Evolutionary conservation across 768 basidiomycete genomes (phyloP), one percentile per base, ranked within the genome.

Genomic region (Mycena leptocephala): DNA sequence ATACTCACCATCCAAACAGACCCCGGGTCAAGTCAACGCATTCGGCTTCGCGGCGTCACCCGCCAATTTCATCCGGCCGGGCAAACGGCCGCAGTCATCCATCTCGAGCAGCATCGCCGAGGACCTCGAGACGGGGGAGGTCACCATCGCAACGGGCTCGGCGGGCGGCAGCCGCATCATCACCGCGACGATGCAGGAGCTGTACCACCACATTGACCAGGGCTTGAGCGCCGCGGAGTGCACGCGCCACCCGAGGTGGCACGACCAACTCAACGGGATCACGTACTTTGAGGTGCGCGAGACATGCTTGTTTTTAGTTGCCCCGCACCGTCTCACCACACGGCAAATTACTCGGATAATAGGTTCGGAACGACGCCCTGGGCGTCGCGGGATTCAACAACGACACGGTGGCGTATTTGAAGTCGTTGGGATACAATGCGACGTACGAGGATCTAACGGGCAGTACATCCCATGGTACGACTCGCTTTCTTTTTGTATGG

Each of bases 41-140:
- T 87, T 87, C 72, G 87, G 87, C 2, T 87, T 86, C 77, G 79
- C 80, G 11, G 80, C 87, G 13, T 83, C 82, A 5, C 87, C 87
- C 0, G 79, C 80, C 61, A 87, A 87, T 79, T 85, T 78, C 51
- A 86, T 86, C 70, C 63, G 59, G 16, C 80, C 78, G 6, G 69
- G 48, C 22, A 78, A 88, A 74, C 81, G 86, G 24, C 86, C 86
- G 1, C 84, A 82, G 62, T 81, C 80, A 8, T 81, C 80, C 20
- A 84, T 83, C 66, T 66, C 82, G 8, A 83, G 83, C 26, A 82
- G 81, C 26, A 85, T 88, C 67, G 85, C 83, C 9, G 87, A 88
- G 71, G 81, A 86, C 70, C 79, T 83, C 33, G 74, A 79, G 0
- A 82, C 80, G 0, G 86, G 86, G 5, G 80, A 84, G 61, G 76